Evolutionary conservation across 169 alveolate species (phyloP), one percentile per base, ranked within the genome.

Genomic region (Plasmodium gonderi): DNA sequence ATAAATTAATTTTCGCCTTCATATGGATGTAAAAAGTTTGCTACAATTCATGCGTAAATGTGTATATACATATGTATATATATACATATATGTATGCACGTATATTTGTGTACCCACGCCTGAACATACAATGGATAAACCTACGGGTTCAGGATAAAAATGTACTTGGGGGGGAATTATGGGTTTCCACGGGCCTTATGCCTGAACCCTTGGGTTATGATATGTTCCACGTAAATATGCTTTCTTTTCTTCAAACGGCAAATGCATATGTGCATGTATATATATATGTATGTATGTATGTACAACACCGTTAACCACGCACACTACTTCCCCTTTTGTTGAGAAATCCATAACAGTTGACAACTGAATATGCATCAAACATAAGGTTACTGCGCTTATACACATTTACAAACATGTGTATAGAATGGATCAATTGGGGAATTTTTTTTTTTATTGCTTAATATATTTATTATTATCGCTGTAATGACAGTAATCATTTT

Each of bases 401-500:
- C n/a, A n/a, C n/a, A n/a, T n/a, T n/a, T n/a, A n/a, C n/a, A 14
- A 72, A n/a, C 60, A 12, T 42, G 14, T 72, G n/a, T 42, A 72
- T 6, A 11, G 9, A 42, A 23, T 12, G 9, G 54, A 31, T 17
- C 9, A n/a, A 26, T 1, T 72, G 36, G 4, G 23, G 54, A 36
- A 9, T 72, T 42, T 4, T 72, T n/a, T n/a, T 2, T 36, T 17
- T 38, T 67, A 23, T 17, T 64, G 79, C 33, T 87, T 87, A n/a
- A 14, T 54, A n/a, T 51, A 75, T 65, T 75, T 75, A 26, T 60
- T 60, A 17, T 36, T 65, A 23, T 75, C 79, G 69, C 42, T 60
- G 44, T 75, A 87, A 38, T 87, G 67, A 44, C 67, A 65, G 3
- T 87, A 65, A 0, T 87, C 87, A 76, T 87, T 87, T 31, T 40